These are phyloP conservation scores for Liriodendron chinense DNA, from an alignment of 164 flowering plant genomes.

Conservation along the genomic window DNA sequence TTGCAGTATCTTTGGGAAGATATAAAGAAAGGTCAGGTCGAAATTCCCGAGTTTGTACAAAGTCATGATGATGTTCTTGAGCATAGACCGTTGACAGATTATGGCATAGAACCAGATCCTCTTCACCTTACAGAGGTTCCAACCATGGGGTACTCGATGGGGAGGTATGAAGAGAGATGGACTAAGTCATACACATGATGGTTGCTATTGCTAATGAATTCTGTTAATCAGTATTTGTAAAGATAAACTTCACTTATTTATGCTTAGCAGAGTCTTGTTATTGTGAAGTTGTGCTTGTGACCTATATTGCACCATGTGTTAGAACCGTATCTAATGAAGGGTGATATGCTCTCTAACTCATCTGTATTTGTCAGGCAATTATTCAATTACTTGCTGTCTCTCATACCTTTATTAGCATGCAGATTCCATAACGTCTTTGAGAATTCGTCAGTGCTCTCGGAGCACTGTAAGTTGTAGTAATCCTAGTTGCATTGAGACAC, in stretches of 20 bases:
- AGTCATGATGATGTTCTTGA: slow-evolving; percentile 79
- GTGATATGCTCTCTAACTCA: neutral
- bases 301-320: neutral
- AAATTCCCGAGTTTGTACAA: slow-evolving; percentile 90
- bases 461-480: too few species aligned
- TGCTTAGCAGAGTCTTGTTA: neutral
- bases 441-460: too few species aligned
- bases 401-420: neutral
- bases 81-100: slow-evolving; percentile 86
- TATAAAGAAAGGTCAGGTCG: slow-evolving; percentile 71
- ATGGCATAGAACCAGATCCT: slow-evolving; percentile 90
- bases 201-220: neutral
- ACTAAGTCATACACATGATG: slow-evolving; percentile 33
- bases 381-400: neutral
- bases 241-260: neutral
- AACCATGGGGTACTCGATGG: slow-evolving; percentile 40
- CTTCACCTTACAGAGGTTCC: slow-evolving; percentile 58
- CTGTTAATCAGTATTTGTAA: neutral
- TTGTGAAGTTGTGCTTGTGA: neutral
- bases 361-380: neutral
- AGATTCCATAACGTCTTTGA: too few species aligned
- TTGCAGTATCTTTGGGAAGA: slow-evolving; percentile 93
- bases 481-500: too few species aligned
- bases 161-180: slow-evolving; percentile 72
- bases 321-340: neutral